Evolutionary conservation across 495 filamentous ascomycete species (phyloP).

Genomic region (Glarea lozoyensis): DNA sequence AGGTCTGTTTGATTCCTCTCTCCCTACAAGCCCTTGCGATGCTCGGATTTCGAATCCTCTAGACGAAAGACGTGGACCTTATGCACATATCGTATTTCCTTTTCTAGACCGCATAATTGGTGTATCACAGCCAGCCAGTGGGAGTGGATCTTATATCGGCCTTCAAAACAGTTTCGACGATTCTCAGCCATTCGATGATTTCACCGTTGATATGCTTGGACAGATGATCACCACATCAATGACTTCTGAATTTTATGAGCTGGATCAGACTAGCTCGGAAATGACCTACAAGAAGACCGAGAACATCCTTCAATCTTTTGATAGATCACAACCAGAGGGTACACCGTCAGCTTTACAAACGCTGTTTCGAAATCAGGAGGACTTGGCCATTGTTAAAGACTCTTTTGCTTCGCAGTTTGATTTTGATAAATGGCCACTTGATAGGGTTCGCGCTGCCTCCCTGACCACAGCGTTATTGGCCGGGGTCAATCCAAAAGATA

Average conservation of each 20-base stretch:
- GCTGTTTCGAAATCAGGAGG: not conserved
- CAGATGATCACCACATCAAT: not conserved
- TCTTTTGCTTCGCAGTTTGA: conserved; percentile 3
- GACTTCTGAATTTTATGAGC: too few relatives aligned
- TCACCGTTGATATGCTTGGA: not conserved
- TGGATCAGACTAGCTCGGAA: too few relatives aligned
- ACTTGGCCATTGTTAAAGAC: too few relatives aligned
- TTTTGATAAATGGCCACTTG: not conserved
- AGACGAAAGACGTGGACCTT: not conserved
- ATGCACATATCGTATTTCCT: not conserved
- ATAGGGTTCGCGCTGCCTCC: not conserved
- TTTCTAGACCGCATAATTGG: not conserved
- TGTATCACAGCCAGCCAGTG: not conserved
- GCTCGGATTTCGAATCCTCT: too few relatives aligned
- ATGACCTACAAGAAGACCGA: not conserved
- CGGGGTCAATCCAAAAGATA: not conserved
- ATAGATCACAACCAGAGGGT: not conserved
- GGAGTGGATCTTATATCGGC: not conserved
- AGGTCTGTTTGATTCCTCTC: conserved; percentile 4
- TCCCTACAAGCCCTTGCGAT: not conserved
- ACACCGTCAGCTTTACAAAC: not conserved
- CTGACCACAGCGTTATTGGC: not conserved
- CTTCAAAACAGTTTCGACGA: not conserved
- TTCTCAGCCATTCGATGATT: not conserved
- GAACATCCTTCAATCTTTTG: not conserved